Percentiles rank a stretch among this genome's conserved stretches.
These are phyloP conservation scores for Conticribra weissflogii DNA, from an alignment of 108 stramenopile species.

Conservation along the genomic window DNA sequence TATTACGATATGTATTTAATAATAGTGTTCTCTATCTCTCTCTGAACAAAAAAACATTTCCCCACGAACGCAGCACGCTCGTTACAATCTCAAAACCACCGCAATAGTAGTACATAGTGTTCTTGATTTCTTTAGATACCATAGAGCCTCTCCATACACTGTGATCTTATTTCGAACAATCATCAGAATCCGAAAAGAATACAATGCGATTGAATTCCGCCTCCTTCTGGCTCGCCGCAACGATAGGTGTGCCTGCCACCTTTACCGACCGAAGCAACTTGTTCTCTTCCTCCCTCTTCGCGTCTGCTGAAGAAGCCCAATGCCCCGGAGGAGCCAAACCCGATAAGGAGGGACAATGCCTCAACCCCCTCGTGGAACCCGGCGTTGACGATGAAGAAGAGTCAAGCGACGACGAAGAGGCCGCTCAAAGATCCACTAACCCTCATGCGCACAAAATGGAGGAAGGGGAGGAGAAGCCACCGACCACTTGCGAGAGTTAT, in stretches of 20 bases:
- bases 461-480: conserved; percentile 51
- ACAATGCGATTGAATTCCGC: conserved; percentile 42
- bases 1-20: too few species aligned
- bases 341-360: conserved; percentile 23
- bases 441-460: conserved; percentile 50
- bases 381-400: conserved; percentile 16
- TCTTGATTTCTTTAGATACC: too few species aligned
- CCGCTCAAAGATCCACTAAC: conserved; percentile 13
- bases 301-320: conserved; percentile 15
- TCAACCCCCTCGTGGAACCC: conserved; percentile 29
- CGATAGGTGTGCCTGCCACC: conserved; percentile 23
- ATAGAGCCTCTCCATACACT: too few species aligned
- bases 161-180: not conserved
- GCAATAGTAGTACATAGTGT: too few species aligned
- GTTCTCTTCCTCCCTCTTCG: conserved; percentile 5
- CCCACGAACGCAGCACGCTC: too few species aligned
- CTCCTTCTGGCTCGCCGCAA: conserved; percentile 38
- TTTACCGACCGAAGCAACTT: not conserved
- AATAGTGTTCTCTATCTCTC: too few species aligned
- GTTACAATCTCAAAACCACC: too few species aligned
- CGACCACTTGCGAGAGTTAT: conserved; percentile 49
- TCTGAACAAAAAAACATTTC: too few species aligned
- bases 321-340: conserved; percentile 35
- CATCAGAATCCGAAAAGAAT: not conserved
- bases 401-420: conserved; percentile 23